Conservation (phyloP, 108 stramenopile species). For the Chaetoceros muelleri region DNA sequence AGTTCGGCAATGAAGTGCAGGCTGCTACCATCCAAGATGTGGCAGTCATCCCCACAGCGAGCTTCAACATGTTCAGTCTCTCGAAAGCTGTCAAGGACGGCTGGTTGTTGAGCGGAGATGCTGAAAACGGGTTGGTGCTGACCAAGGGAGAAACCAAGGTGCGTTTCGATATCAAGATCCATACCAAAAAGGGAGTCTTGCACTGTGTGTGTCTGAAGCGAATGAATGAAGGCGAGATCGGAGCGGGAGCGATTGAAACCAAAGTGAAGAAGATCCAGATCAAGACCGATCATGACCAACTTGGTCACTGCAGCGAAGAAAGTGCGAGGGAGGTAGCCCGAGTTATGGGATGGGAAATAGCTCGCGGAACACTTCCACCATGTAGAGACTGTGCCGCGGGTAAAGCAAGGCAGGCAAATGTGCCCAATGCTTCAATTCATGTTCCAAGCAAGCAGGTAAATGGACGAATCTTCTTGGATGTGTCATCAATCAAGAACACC, state of each 20-base stretch:
- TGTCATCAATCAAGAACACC: not conserved
- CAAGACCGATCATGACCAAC: conserved; percentile 17
- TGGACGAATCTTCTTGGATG: conserved; percentile 10
- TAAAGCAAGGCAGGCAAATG: conserved; percentile 19
- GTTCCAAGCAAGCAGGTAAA: not conserved
- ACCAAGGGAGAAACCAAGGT: too few relatives aligned
- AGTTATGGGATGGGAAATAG: conserved; percentile 12
- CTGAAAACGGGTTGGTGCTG: too few relatives aligned
- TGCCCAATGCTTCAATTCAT: not conserved
- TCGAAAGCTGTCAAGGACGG: too few relatives aligned
- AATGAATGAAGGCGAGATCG: too few relatives aligned
- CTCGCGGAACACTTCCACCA: conserved; percentile 13
- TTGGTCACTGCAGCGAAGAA: conserved; percentile 15
- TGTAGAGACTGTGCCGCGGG: conserved; percentile 12
- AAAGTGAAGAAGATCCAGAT: too few relatives aligned
- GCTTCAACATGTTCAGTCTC: too few relatives aligned
- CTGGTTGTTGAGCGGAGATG: too few relatives aligned
- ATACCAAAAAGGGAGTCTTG: not conserved
- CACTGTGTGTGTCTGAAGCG: not conserved
- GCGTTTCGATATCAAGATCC: too few relatives aligned
- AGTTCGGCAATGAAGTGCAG: too few relatives aligned
- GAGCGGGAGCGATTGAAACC: too few relatives aligned
- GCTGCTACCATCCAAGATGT: too few relatives aligned
- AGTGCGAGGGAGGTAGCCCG: conserved; percentile 5
- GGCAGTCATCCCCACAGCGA: too few relatives aligned